phyloP scores from a whole-genome alignment of 129 eudicot species.

The Artemisia annua region DNA sequence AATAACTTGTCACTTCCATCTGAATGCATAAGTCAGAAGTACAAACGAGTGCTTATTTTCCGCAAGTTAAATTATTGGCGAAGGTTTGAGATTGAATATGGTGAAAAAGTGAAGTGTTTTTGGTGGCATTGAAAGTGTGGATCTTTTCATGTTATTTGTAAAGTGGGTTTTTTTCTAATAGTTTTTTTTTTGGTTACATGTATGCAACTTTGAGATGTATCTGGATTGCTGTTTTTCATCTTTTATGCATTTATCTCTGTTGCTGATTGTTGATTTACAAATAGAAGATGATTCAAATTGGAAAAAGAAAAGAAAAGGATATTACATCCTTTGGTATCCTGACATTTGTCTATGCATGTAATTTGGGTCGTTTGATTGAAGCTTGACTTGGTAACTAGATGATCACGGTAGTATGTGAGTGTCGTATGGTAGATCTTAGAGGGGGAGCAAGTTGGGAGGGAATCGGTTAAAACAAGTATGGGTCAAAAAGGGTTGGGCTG shows the following conservation, averaged over 20 bases:
- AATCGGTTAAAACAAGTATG: too few species aligned
- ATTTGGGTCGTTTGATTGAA: too few species aligned
- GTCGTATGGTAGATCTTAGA: too few species aligned
- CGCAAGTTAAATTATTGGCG: conserved; percentile 17
- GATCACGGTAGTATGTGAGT: too few species aligned
- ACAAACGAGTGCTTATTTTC: neutral
- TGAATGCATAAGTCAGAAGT: conserved; percentile 1
- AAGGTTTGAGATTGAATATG: conserved; percentile 19
- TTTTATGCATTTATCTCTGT: too few species aligned
- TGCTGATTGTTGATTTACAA: neutral
- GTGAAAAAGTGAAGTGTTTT: conserved; percentile 7
- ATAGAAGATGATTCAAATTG: too few species aligned
- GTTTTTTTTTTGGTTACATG: conserved; percentile 10
- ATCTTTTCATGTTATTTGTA: conserved; percentile 33
- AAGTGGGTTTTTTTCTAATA: neutral
- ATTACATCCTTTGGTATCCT: too few species aligned
- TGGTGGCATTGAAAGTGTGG: conserved; percentile 21
- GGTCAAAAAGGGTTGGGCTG: neutral
- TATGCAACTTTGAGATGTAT: conserved; percentile 10
- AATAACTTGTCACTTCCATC: conserved; percentile 18
- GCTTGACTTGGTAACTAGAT: too few species aligned
- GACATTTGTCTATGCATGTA: too few species aligned
- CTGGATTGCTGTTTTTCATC: too few species aligned
- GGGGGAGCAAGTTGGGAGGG: neutral
- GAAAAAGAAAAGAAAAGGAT: too few species aligned